Conservation (phyloP, 306 rosid species). For the Pyrus communis region DNA sequence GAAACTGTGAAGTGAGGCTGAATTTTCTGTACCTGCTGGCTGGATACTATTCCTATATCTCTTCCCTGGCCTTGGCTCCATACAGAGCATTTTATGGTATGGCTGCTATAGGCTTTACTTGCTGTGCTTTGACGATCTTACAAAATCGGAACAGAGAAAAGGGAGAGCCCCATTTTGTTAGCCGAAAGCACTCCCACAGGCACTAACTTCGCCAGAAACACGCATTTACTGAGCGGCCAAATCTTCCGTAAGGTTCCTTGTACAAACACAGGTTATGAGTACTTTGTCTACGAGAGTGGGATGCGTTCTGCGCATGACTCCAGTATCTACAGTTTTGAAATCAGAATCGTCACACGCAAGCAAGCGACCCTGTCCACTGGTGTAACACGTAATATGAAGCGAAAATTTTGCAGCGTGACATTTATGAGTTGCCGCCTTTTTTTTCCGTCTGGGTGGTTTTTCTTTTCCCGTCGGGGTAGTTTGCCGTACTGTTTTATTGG, state of each 20-base stretch:
- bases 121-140: conserved; percentile 45
- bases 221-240: background rate
- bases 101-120: conserved; percentile 62
- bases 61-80: conserved; percentile 75
- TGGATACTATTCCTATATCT: conserved; percentile 65
- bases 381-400: background rate
- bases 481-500: background rate
- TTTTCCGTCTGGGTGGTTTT: conserved; percentile 6
- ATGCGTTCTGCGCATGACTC: conserved; percentile 7
- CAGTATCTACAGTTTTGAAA: conserved; percentile 9
- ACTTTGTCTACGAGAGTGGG: conserved; percentile 3
- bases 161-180: conserved; percentile 40
- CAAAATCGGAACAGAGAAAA: conserved; percentile 42
- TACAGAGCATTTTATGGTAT: conserved; percentile 53
- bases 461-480: background rate
- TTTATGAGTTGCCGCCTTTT: background rate
- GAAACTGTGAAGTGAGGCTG: conserved; percentile 42
- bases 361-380: background rate
- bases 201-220: conserved; percentile 36
- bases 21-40: conserved; percentile 58
- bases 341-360: conserved; percentile 16
- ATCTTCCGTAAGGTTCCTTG: background rate
- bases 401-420: conserved; percentile 18
- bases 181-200: conserved; percentile 72
- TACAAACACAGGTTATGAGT: background rate